phyloP scores from a whole-genome alignment of 2,329 filamentous ascomycete genomes.

The Sclerotinia borealis region DNA sequence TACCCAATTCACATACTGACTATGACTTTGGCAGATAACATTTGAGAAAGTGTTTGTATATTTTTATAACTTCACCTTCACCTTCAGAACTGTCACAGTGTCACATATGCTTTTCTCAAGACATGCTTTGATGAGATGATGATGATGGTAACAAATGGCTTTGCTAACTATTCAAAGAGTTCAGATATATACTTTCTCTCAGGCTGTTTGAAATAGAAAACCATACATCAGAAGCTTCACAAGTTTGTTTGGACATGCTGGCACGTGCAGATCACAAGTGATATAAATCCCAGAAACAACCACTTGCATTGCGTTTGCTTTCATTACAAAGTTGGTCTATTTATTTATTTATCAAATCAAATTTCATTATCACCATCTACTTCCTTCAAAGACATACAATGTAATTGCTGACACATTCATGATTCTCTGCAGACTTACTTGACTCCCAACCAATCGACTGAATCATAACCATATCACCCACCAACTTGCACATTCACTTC shows the following conservation, averaged over 20 bases:
- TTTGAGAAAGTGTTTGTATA: neutral
- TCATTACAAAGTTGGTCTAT: neutral
- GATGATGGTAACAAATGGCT: neutral
- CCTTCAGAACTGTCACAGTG: too few relatives aligned
- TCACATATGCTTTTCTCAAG: neutral
- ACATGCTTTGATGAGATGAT: too few relatives aligned
- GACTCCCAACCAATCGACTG: neutral
- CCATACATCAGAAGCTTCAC: neutral
- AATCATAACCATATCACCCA: neutral
- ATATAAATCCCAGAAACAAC: neutral
- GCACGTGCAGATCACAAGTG: neutral
- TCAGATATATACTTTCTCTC: neutral
- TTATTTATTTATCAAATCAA: neutral
- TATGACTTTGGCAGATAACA: neutral
- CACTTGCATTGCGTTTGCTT: conserved; percentile 5
- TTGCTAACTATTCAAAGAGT: neutral
- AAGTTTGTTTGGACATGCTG: neutral
- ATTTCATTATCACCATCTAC: neutral
- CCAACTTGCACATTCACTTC: neutral
- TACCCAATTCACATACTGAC: neutral
- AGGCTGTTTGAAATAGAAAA: neutral
- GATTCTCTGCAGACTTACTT: neutral
- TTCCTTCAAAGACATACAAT: neutral
- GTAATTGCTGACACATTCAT: neutral
- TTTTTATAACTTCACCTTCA: neutral